Conservation (phyloP, 2,329 filamentous ascomycete genomes). For the Colletotrichum sp. region DNA sequence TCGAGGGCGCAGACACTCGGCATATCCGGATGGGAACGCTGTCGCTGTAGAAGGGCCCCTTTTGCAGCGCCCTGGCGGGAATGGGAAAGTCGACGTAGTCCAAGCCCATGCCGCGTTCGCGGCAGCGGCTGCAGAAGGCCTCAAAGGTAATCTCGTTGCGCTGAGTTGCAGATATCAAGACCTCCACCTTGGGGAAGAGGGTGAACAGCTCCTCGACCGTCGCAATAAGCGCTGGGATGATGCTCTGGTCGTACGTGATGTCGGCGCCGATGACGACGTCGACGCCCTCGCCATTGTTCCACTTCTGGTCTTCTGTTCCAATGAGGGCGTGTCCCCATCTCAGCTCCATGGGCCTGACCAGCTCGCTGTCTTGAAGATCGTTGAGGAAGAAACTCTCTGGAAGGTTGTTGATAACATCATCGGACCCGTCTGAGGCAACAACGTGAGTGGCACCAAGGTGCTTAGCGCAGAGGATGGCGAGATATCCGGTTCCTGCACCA, state of each 20-base stretch:
- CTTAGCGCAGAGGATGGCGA: constrained; percentile 76
- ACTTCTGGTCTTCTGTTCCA: constrained; percentile 59
- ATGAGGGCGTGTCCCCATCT: constrained; percentile 68
- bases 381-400: constrained; percentile 74
- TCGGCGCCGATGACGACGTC: constrained; percentile 79
- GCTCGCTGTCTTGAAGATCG: constrained; percentile 51
- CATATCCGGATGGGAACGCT: constrained; percentile 64
- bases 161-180: constrained; percentile 74
- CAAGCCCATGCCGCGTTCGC: constrained; percentile 48
- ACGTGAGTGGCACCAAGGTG: constrained; percentile 64
- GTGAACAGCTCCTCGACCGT: constrained; percentile 68
- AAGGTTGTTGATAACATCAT: constrained; percentile 71
- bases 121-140: constrained; percentile 65
- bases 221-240: constrained; percentile 66
- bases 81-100: constrained; percentile 47
- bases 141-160: constrained; percentile 73
- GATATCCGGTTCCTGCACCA: constrained; percentile 77
- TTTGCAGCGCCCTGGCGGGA: constrained; percentile 45
- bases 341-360: constrained; percentile 58
- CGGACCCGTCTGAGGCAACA: constrained; percentile 76
- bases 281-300: constrained; percentile 50
- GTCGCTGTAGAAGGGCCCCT: constrained; percentile 69
- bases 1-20: constrained; percentile 19
- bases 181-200: constrained; percentile 57
- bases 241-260: constrained; percentile 74